phyloP scores from a whole-genome alignment of 78 protist genomes.

The Capsaspora owczarzaki region DNA sequence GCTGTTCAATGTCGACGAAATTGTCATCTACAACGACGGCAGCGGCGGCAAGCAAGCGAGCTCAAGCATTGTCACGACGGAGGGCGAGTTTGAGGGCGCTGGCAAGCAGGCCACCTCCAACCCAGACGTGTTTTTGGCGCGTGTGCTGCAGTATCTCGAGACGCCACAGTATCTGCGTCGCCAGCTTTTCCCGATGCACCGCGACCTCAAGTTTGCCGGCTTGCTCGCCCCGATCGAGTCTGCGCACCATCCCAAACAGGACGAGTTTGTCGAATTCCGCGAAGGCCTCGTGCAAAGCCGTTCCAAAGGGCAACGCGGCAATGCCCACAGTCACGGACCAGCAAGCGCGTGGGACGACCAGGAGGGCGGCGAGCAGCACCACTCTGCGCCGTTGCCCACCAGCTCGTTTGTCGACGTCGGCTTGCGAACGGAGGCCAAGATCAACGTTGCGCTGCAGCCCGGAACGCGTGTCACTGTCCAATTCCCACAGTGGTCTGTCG shows the following conservation, averaged over 20 bases:
- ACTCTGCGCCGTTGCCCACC: not conserved
- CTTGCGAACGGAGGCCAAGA: not conserved
- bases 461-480: slow-evolving; percentile 16
- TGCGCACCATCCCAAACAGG: slow-evolving; percentile 38
- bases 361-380: not conserved
- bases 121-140: slow-evolving; percentile 27
- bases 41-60: not conserved
- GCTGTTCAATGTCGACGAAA: slow-evolving; percentile 49
- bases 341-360: not conserved
- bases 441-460: slow-evolving; percentile 18
- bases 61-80: not conserved
- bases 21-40: slow-evolving; percentile 35
- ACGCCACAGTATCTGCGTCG: slow-evolving; percentile 57
- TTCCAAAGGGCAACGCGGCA: not conserved
- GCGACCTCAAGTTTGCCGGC: slow-evolving; percentile 16
- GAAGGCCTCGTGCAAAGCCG: slow-evolving; percentile 19
- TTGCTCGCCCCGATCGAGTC: slow-evolving; percentile 42
- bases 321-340: not conserved
- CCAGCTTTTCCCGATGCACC: slow-evolving; percentile 31
- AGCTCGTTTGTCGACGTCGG: slow-evolving; percentile 32
- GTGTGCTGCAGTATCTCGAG: slow-evolving; percentile 48
- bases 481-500: not conserved
- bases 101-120: not conserved
- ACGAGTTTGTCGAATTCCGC: slow-evolving; percentile 4
- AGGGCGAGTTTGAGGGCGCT: not conserved